phyloP scores from a whole-genome alignment of 768 basidiomycete genomes.

The Mycena maculata region DNA sequence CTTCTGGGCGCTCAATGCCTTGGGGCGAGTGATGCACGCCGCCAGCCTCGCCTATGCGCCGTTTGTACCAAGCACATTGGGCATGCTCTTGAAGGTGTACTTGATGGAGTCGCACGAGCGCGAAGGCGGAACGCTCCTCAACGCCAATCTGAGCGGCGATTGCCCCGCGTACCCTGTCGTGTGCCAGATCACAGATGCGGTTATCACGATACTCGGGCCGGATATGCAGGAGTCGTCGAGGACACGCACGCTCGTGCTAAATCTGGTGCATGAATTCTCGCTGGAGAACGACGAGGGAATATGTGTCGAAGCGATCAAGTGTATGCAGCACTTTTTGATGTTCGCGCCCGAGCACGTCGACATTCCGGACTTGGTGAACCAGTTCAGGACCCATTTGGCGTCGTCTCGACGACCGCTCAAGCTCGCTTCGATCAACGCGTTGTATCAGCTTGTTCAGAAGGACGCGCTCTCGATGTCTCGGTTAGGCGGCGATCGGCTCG shows the following conservation, averaged over 20 bases:
- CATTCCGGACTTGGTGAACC: constrained; percentile 81
- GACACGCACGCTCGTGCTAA: constrained; percentile 83
- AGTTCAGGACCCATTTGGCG: constrained; percentile 82
- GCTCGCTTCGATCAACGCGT: constrained; percentile 92
- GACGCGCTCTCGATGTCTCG: constrained; percentile 93
- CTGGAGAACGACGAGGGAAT: constrained; percentile 89
- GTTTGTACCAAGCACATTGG: constrained; percentile 88
- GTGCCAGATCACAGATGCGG: constrained; percentile 92
- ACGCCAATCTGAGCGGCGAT: constrained; percentile 90
- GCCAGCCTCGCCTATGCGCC: constrained; percentile 93
- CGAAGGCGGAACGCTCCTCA: constrained; percentile 86
- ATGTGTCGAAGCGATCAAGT: constrained; percentile 93
- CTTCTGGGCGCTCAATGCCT: constrained; percentile 89
- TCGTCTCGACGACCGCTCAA: constrained; percentile 89
- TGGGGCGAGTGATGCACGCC: constrained; percentile 89
- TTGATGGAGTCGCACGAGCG: constrained; percentile 91
- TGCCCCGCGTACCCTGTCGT: constrained; percentile 92
- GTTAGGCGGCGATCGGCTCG: constrained; percentile 92
- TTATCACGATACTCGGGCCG: constrained; percentile 94
- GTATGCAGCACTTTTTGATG: constrained; percentile 97
- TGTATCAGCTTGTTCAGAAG: constrained; percentile 97
- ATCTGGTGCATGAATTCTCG: constrained; percentile 87
- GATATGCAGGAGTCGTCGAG: constrained; percentile 91
- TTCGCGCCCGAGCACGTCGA: constrained; percentile 90
- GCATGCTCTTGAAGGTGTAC: constrained; percentile 91